These are phyloP conservation scores for Phoma herbarum DNA, from an alignment of 2,329 filamentous ascomycete species.

Conservation along the genomic window DNA sequence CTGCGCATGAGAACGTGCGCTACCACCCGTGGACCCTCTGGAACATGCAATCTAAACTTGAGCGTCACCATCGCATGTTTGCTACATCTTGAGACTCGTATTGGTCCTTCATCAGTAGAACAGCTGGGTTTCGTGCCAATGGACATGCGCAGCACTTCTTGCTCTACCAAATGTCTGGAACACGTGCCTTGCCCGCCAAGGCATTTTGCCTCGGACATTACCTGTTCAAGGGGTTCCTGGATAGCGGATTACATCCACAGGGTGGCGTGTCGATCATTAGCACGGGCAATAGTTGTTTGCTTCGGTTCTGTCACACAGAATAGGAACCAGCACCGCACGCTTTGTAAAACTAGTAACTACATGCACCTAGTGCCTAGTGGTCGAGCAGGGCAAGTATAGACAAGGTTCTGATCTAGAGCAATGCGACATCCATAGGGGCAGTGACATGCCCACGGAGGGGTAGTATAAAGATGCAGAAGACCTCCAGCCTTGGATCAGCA, in stretches of 20 bases:
- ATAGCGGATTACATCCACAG: neutral
- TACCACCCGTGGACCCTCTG: conserved; percentile 10
- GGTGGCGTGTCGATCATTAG: conserved; percentile 15
- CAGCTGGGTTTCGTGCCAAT: conserved; percentile 4
- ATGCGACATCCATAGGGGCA: conserved; percentile 11
- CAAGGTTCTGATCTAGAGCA: conserved; percentile 9
- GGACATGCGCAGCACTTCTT: neutral
- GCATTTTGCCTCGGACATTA: conserved; percentile 20
- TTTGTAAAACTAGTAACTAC: conserved; percentile 10
- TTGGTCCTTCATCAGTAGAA: conserved; percentile 12
- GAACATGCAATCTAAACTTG: conserved; percentile 13
- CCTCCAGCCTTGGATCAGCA: conserved; percentile 8
- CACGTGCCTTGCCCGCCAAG: neutral
- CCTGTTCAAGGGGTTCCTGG: conserved; percentile 14
- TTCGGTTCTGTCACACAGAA: conserved; percentile 11
- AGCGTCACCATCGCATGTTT: conserved; percentile 7
- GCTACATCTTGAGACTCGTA: conserved; percentile 7
- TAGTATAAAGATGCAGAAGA: conserved; percentile 18
- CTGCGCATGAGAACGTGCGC: conserved; percentile 23
- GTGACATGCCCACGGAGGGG: conserved; percentile 8
- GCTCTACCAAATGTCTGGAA: neutral
- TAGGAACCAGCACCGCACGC: conserved; percentile 18
- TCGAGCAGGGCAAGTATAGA: conserved; percentile 1
- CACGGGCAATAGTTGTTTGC: conserved; percentile 19
- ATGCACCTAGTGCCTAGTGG: conserved; percentile 15